These are phyloP conservation scores for Penicillium argentinense DNA, from an alignment of 495 filamentous ascomycete genomes.

Conservation along the genomic window DNA sequence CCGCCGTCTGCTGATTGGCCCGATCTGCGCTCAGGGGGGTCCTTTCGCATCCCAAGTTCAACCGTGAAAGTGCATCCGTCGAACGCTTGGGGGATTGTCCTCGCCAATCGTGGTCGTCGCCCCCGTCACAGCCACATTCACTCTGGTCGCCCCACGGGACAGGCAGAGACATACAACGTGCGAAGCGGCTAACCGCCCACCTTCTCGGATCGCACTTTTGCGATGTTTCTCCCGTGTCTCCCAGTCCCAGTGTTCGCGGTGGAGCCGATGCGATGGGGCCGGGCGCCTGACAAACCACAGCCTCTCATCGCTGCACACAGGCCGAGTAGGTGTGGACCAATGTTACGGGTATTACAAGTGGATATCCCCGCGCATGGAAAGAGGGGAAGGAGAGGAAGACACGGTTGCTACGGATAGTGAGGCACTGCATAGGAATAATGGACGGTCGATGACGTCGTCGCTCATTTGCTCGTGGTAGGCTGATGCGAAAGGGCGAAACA, in stretches of 20 bases:
- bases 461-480: constrained; percentile 1
- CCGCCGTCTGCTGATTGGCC: constrained; percentile 13
- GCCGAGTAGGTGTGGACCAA: constrained; percentile 3
- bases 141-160: no score
- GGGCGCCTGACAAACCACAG: constrained; percentile 19
- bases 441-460: constrained; percentile 7
- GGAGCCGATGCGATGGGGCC: constrained; percentile 1
- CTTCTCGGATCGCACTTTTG: no score
- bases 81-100: no score
- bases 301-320: constrained; percentile 14
- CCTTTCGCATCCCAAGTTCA: background rate
- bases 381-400: no score
- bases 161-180: no score
- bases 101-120: no score
- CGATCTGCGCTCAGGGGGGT: constrained; percentile 18
- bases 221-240: background rate
- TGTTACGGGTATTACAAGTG: constrained; percentile 2
- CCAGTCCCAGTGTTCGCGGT: background rate
- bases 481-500: background rate
- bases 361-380: background rate
- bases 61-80: background rate
- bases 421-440: no score
- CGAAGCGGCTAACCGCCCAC: background rate
- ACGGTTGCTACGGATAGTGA: no score
- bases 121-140: no score